A percentile compares a stretch with the other conserved stretches of the same genome.
phyloP scores from a whole-genome alignment of 2,329 filamentous ascomycete genomes.

The Epichloe hybrida region DNA sequence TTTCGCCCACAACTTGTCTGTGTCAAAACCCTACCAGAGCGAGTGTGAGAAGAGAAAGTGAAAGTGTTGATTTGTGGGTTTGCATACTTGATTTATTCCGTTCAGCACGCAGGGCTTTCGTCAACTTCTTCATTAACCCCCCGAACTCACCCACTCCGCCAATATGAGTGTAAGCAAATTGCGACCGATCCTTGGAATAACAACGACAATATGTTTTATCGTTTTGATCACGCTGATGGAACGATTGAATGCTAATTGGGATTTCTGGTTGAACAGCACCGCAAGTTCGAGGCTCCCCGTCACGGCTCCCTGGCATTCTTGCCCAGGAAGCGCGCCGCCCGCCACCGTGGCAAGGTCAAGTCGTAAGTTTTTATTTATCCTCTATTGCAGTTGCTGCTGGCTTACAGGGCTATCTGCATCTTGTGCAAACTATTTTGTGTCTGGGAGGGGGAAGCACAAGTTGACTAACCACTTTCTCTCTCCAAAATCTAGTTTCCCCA shows the following conservation, averaged over 20 bases:
- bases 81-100: conserved; percentile 12
- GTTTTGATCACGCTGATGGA: not conserved
- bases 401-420: not conserved
- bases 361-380: conserved; percentile 47
- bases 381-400: not conserved
- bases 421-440: not conserved
- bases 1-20: conserved; percentile 23
- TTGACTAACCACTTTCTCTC: not conserved
- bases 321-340: conserved; percentile 81
- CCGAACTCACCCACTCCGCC: conserved; percentile 23
- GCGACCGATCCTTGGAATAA: not conserved
- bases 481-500: conserved; percentile 66
- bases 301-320: conserved; percentile 90
- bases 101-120: conserved; percentile 18
- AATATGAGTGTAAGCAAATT: conserved; percentile 28
- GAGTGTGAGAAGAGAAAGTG: not conserved
- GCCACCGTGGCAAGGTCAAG: conserved; percentile 97
- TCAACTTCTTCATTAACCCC: conserved; percentile 22
- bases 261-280: conserved; percentile 26
- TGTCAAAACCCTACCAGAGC: conserved; percentile 5
- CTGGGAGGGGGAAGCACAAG: not conserved
- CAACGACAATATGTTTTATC: not conserved
- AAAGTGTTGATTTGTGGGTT: not conserved
- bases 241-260: conserved; percentile 5
- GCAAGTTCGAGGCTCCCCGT: conserved; percentile 70